Conservation (phyloP, 1,284 basidiomycete species). For the Erythrobasidium hasegawianum region DNA sequence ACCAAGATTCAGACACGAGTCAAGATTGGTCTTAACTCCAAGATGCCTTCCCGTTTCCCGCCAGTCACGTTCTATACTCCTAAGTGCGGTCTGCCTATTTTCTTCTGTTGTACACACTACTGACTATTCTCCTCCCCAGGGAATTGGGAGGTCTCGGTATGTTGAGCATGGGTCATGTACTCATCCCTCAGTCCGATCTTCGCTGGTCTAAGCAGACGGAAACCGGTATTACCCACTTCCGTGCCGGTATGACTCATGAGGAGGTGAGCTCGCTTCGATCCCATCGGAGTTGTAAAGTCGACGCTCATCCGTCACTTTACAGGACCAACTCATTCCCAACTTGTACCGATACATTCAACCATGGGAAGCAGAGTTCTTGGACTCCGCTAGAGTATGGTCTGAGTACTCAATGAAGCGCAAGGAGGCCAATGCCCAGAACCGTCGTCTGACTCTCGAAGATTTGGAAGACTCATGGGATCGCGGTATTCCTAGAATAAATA, state of each 20-base stretch:
- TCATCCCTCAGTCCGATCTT: constrained; percentile 95
- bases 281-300: constrained; percentile 27
- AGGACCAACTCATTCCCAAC: constrained; percentile 80
- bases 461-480: constrained; percentile 60
- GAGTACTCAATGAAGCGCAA: constrained; percentile 99
- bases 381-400: constrained; percentile 97
- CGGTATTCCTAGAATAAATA: constrained; percentile 96
- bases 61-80: constrained; percentile 51
- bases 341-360: constrained; percentile 97
- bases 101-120: background rate
- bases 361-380: constrained; percentile 98
- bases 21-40: constrained; percentile 70
- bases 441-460: constrained; percentile 56
- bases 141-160: constrained; percentile 96
- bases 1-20: constrained; percentile 98
- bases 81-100: constrained; percentile 7
- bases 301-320: constrained; percentile 54
- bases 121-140: constrained; percentile 47
- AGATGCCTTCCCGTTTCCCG: constrained; percentile 97
- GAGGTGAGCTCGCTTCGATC: constrained; percentile 39
- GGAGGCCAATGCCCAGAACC: constrained; percentile 96
- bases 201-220: constrained; percentile 99
- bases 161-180: constrained; percentile 98
- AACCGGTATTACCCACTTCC: constrained; percentile 60
- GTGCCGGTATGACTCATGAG: constrained; percentile 76